Conservation (phyloP, 139 green algal species). For the Coelastrella sp. region DNA sequence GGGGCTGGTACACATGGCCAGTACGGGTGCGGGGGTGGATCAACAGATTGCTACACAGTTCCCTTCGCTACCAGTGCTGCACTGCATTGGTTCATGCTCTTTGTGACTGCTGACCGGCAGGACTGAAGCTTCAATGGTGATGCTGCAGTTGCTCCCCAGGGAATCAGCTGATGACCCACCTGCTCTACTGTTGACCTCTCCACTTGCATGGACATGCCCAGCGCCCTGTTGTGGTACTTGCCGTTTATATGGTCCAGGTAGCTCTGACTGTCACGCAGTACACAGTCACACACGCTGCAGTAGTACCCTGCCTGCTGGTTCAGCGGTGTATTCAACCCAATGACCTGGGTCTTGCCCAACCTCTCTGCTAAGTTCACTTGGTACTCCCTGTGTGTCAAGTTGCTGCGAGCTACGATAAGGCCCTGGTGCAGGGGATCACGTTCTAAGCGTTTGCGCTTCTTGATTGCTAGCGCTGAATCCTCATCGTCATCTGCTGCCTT, state of each 20-base stretch:
- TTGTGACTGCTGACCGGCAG: background rate
- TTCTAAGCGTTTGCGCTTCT: constrained; percentile 83
- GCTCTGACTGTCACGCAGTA: constrained; percentile 91
- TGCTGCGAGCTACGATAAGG: constrained; percentile 85
- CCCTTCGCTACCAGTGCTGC: too few relatives aligned
- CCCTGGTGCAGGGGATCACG: constrained; percentile 92
- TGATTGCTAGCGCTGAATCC: constrained; percentile 75
- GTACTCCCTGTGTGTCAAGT: constrained; percentile 82
- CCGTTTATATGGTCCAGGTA: constrained; percentile 99
- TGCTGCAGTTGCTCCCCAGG: background rate
- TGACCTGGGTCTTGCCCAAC: constrained; percentile 86
- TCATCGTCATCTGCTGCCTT: constrained; percentile 67
- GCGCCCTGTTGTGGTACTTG: constrained; percentile 95
- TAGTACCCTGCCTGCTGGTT: constrained; percentile 95
- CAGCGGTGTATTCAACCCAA: constrained; percentile 82
- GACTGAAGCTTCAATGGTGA: background rate
- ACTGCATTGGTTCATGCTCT: background rate
- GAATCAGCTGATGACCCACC: constrained; percentile 54
- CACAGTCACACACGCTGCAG: constrained; percentile 97
- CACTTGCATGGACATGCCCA: constrained; percentile 97
- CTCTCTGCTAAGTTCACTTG: constrained; percentile 83
- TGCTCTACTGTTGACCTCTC: constrained; percentile 91
- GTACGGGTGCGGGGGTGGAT: too few relatives aligned
- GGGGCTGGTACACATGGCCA: too few relatives aligned
- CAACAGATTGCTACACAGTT: too few relatives aligned